A percentile compares a stretch with the other conserved stretches of the same genome.
Evolutionary conservation across 2,329 filamentous ascomycete species (phyloP).

Genomic region (Lasiodiplodia citricola): DNA sequence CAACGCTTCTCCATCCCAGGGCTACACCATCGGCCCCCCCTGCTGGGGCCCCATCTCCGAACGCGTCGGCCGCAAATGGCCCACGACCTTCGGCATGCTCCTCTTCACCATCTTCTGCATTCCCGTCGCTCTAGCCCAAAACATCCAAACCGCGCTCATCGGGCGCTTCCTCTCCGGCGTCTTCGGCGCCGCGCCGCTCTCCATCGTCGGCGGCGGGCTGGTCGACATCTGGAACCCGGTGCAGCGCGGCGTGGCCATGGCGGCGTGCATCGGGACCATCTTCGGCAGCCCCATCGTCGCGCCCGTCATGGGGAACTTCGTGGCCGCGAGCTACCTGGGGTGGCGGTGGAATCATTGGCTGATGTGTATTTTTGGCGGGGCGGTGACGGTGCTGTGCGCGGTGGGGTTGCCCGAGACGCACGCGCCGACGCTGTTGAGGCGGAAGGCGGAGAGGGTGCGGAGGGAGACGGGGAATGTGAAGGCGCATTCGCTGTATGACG

Average conservation of each 20-base stretch:
- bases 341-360: slow-evolving; percentile 76
- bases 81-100: slow-evolving; percentile 55
- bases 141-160: slow-evolving; percentile 59
- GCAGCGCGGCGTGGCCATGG: slow-evolving; percentile 66
- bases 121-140: slow-evolving; percentile 61
- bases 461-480: slow-evolving; percentile 58
- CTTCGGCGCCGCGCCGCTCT: slow-evolving; percentile 62
- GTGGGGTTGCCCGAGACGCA: slow-evolving; percentile 64
- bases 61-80: slow-evolving; percentile 41
- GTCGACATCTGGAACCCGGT: slow-evolving; percentile 64
- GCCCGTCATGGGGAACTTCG: slow-evolving; percentile 60
- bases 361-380: slow-evolving; percentile 64
- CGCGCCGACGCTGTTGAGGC: slow-evolving; percentile 50
- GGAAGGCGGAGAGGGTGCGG: slow-evolving; percentile 64
- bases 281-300: slow-evolving; percentile 68
- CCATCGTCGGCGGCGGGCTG: slow-evolving; percentile 37
- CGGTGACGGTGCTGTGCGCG: slow-evolving; percentile 65
- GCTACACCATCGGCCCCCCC: slow-evolving; percentile 27
- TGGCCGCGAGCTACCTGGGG: slow-evolving; percentile 68
- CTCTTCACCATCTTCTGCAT: slow-evolving; percentile 60
- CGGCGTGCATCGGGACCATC: slow-evolving; percentile 65
- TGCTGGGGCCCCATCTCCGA: slow-evolving; percentile 56
- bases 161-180: slow-evolving; percentile 65
- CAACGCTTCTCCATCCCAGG: background rate
- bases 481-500: slow-evolving; percentile 60